Conservation (phyloP, 148 eudicot species). For the Camellia sinensis region DNA sequence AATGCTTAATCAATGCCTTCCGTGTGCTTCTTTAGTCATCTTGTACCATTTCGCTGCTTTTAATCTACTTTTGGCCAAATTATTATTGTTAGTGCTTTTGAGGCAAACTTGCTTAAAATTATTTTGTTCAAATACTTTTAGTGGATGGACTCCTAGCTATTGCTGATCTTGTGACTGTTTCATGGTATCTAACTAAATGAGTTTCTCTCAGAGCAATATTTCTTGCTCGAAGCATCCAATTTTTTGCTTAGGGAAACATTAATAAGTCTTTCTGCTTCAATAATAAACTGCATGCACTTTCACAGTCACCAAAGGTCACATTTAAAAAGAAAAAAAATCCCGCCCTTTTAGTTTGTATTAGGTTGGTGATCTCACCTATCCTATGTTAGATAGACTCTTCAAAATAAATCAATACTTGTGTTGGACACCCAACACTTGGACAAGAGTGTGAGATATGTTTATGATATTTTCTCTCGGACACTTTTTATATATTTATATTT, state of each 20-base stretch:
- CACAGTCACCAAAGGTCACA: too few relatives aligned
- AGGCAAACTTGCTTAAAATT: not conserved
- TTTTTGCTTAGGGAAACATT: not conserved
- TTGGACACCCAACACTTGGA: too few relatives aligned
- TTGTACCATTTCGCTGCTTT: not conserved
- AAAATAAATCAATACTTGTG: not conserved
- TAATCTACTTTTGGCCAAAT: not conserved
- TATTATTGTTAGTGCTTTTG: not conserved
- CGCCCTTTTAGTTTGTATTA: not conserved
- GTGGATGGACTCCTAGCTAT: not conserved
- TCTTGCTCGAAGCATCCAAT: not conserved
- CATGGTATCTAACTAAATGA: not conserved
- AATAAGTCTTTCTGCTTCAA: not conserved
- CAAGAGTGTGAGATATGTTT: too few relatives aligned
- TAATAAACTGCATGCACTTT: too few relatives aligned
- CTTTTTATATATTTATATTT: too few relatives aligned
- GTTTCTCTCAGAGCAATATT: not conserved
- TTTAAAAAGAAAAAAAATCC: not conserved
- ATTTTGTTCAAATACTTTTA: not conserved
- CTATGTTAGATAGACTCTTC: not conserved
- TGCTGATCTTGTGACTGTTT: not conserved
- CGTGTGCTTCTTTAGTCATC: not conserved
- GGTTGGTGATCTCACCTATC: not conserved
- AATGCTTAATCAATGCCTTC: not conserved
- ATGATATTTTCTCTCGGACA: too few relatives aligned